These are phyloP conservation scores for Globisporangium heterothallicum DNA, from an alignment of 352 stramenopile species.

Conservation along the genomic window DNA sequence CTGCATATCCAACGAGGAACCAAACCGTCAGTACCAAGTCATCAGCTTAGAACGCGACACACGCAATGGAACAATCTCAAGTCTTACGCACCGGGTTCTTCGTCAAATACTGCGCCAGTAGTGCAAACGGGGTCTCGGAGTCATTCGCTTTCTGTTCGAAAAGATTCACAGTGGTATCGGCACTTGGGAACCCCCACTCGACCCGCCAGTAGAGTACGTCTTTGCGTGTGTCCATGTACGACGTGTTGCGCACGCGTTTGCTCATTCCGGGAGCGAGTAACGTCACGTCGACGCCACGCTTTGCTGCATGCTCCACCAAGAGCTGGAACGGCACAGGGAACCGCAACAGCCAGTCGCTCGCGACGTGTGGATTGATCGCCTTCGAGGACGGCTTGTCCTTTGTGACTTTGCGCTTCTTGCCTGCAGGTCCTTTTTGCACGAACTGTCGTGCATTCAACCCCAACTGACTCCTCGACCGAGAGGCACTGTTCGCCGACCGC, in stretches of 20 bases:
- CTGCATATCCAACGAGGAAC: constrained; percentile 17
- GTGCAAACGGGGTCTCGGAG: constrained; percentile 37
- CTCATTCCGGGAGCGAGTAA: constrained; percentile 78
- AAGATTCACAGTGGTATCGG: constrained; percentile 39
- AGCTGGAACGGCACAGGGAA: constrained; percentile 69
- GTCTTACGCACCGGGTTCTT: constrained; percentile 37
- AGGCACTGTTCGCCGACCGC: constrained; percentile 49
- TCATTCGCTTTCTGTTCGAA: constrained; percentile 52
- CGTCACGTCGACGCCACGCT: constrained; percentile 62
- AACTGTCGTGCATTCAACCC: constrained; percentile 27
- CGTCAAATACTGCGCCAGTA: constrained; percentile 60
- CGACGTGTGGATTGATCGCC: constrained; percentile 53
- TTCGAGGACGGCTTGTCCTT: constrained; percentile 1
- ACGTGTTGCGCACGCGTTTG: constrained; percentile 70
- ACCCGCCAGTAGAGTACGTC: constrained; percentile 65
- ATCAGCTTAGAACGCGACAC: not conserved
- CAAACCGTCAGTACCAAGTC: not conserved
- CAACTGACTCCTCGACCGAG: constrained; percentile 32
- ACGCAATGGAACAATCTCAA: not conserved
- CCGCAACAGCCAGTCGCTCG: constrained; percentile 61
- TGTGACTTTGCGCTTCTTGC: constrained; percentile 24
- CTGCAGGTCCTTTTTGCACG: constrained; percentile 4
- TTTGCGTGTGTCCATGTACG: constrained; percentile 64
- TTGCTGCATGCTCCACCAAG: constrained; percentile 60
- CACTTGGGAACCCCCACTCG: constrained; percentile 68